Base-by-base conservation (phyloP, 169 alveolate genomes). In the Plasmodium berghei region DNA sequence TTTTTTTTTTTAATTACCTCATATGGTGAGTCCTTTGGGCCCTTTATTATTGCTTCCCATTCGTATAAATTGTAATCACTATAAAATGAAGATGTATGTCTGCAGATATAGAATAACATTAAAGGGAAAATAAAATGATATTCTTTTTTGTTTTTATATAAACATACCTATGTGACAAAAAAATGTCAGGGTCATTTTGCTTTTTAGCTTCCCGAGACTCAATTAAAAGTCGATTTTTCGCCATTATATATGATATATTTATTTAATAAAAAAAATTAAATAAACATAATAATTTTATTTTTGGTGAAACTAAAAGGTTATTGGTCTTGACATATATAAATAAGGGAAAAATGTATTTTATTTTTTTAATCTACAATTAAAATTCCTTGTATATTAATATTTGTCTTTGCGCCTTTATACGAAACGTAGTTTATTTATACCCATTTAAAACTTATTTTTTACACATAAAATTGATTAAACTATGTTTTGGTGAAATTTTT, bases 11-110 rank as follows among this genome's bases (percentile, higher is more conserved):
- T 46, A 14, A 88, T 64, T 67, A 96, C 98, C 92, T 96, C 98
- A 87, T 96, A 97, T 20, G 99, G 99, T 1, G 98, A 95, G 67
- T 95, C 98, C 22, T 87, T 93, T 1, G 99, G 99, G 0, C 99
- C 99, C 58, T 87, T 89, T 54, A 97, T 91, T 45, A 94, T 88
- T 5, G 98, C 99, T 40, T 92, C 87, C 98, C 99, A 97, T 86
- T 93, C 91, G 72, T 92, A 87, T 40, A 96, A 20, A 74, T 95
- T 93, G 58, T 95, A 94, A 67, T 93, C 94, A 49, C 97, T 85
- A 24, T 5, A 55, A 2, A 55, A 55, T 16, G 22, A 55, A 16
- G 63, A 55, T n/a, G 24, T 26, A 26, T 24, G n/a, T 52, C 18
- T 16, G 59, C 59, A 52, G 20, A 52, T 3, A 52, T 16, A 52